phyloP scores from a whole-genome alignment of 306 rosid genomes.

The Heteromeles arbutifolia region DNA sequence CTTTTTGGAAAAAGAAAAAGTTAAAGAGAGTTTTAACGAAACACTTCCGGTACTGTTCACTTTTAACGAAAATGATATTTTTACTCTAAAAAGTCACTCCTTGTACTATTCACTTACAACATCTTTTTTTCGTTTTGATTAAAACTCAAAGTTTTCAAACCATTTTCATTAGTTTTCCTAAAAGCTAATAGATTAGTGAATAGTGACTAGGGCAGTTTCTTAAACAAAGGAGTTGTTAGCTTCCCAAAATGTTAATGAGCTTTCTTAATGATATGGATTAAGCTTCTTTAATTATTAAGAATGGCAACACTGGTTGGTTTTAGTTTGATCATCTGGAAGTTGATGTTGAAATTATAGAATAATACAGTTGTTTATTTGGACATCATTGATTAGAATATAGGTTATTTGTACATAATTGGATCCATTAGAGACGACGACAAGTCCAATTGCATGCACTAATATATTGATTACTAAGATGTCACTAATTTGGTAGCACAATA shows the following conservation, averaged over 20 bases:
- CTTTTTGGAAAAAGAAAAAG: background rate
- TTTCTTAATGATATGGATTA: background rate
- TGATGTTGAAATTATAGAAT: background rate
- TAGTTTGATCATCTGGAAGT: background rate
- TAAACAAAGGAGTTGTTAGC: background rate
- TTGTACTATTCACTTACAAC: no score
- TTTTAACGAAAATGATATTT: no score
- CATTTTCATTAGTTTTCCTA: no score
- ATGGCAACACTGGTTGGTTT: background rate
- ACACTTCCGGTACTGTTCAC: no score
- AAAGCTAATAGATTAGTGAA: slow-evolving; percentile 3
- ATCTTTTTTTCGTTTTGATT: no score
- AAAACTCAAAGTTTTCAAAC: no score
- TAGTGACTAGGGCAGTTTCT: background rate
- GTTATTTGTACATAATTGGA: background rate
- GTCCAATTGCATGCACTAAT: background rate
- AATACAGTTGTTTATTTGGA: slow-evolving; percentile 3
- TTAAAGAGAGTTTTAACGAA: no score
- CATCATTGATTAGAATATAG: background rate
- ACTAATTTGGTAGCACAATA: background rate
- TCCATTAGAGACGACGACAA: background rate
- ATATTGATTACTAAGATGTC: background rate
- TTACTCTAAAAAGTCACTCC: no score
- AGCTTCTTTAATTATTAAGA: background rate
- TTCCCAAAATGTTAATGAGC: background rate